Conservation (phyloP, 2,329 filamentous ascomycete species). For the Venturia carpophila region DNA sequence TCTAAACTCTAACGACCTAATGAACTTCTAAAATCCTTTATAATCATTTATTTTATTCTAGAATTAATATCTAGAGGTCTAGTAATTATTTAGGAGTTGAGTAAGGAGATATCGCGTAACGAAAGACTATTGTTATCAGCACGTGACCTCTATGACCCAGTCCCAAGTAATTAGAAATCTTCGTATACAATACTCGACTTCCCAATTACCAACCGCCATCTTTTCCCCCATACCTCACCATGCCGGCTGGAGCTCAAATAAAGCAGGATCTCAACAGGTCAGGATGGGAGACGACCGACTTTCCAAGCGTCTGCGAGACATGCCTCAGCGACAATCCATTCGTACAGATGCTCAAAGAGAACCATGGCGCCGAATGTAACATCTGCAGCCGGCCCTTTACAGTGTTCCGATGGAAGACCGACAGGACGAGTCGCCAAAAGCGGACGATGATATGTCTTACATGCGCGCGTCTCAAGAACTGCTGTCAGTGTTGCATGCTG, state of each 20-base stretch:
- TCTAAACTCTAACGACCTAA: no score
- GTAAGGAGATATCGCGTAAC: no score
- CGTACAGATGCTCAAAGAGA: slow-evolving; percentile 98
- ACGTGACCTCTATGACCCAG: not conserved
- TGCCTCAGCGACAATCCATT: slow-evolving; percentile 95
- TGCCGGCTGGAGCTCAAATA: slow-evolving; percentile 70
- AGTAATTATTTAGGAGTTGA: no score
- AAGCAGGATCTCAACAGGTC: slow-evolving; percentile 93
- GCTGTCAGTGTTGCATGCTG: slow-evolving; percentile 98
- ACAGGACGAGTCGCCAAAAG: slow-evolving; percentile 85
- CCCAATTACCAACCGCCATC: not conserved
- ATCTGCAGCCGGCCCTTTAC: slow-evolving; percentile 92
- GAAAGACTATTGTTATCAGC: no score
- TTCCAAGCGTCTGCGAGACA: slow-evolving; percentile 81
- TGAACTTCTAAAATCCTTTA: no score
- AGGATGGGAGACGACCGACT: slow-evolving; percentile 91
- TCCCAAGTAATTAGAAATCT: not conserved
- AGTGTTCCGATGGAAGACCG: slow-evolving; percentile 88
- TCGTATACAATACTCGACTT: not conserved
- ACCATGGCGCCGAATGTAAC: slow-evolving; percentile 68
- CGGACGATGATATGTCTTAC: slow-evolving; percentile 93
- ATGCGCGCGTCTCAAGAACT: slow-evolving; percentile 95
- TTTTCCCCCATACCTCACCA: not conserved
- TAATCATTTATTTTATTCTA: no score
- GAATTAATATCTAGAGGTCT: no score